Evolutionary conservation across 1,284 basidiomycete species (phyloP), one percentile per base, ranked within the genome.

Genomic region (Pseudozyma tsukubaensis): DNA sequence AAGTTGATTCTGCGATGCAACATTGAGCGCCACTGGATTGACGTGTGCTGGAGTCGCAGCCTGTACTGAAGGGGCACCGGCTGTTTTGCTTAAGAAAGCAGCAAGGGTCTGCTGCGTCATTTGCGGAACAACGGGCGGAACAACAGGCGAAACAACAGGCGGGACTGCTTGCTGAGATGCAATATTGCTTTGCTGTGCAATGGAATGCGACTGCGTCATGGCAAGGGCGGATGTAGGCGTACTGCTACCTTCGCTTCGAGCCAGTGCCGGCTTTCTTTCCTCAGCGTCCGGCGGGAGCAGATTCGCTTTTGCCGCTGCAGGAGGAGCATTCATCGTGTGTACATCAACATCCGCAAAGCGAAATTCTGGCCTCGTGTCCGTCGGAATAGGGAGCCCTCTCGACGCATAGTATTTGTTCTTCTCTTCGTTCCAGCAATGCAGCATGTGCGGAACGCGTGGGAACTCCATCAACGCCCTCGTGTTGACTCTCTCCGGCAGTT

Each of bases 401-500:
- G 50, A 35, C 4, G n/a, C 29, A 29, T 52, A 72, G 37, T 60
- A 72, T 39, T 59, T 57, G n/a, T 16, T n/a, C 54, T 50, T 68
- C 39, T 72, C 70, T 42, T 50, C 43, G 29, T 50, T 42, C 70
- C 70, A 72, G 53, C 64, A 57, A 18, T 57, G 49, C 37, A 72
- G 39, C 70, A 72, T 72, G 52, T 72, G 70, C 10, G 70, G 70
- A 1, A 72, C 24, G 7, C 70, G 48, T 2, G 70, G 70, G 19
- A 72, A 68, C 49, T 72, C 70, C 70, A 72, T 72, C 14, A 72
- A 19, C 36, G 70, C 64, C 16, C 70, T 24, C 14, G 59, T 53
- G 18, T 67, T 39, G 13, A 60, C 57, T 6, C 59, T 50, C 14
- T 60, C 64, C 47, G 60, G 56, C 52, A 63, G n/a, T 40, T 56